Base-by-base conservation (phyloP, 2,329 filamentous ascomycete genomes). In the Akanthomyces lecanii region DNA sequence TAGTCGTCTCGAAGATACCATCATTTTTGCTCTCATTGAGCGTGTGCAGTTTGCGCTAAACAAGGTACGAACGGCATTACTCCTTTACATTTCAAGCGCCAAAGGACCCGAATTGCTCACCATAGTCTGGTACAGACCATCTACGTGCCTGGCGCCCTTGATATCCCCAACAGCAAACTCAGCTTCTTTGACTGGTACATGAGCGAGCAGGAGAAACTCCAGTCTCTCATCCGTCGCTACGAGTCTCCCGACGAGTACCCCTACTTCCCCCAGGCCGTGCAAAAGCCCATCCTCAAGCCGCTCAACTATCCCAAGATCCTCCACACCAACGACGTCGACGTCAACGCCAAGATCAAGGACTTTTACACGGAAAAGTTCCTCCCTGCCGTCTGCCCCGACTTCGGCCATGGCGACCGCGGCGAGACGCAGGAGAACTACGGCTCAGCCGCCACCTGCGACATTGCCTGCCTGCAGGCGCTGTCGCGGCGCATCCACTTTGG, bases 1-100 rank as follows among this genome's bases (percentile, higher is more conserved):
- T 71, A 99, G 95, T 72, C 95, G 95, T 23, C 84, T 98, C 21
- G 95, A 99, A 79, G 95, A 99, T 74, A 98, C 94, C 65, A 98
- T 99, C 73, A 96, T 91, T 68, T 97, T 96, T 77, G 90, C 97
- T 77, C 82, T 99, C 45, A 98, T 98, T 72, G 95, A 99, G 79
- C 89, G 95, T 47, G 94, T 94, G n/a, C 95, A 99, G 76, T 99
- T 98, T 76, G 92, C 94, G 4, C 84, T 96, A 67, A 98, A 97
- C 79, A 81, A 74, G 72, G 75, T 76, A 63, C 23, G 51, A 25
- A 2, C 8, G 11, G 14, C 6, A 3, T 21, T 36, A 21, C 3
- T 21, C 44, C 14, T 14, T 38, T 36, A 6, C n/a, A 3, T n/a
- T 25, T 30, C 12, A 7, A 10, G 23, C 4, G 5, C 18, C 0